Percentiles rank a stretch among this genome's conserved stretches.
Conservation (phyloP, 148 eudicot genomes). For the Salicornia ramosissima region DNA sequence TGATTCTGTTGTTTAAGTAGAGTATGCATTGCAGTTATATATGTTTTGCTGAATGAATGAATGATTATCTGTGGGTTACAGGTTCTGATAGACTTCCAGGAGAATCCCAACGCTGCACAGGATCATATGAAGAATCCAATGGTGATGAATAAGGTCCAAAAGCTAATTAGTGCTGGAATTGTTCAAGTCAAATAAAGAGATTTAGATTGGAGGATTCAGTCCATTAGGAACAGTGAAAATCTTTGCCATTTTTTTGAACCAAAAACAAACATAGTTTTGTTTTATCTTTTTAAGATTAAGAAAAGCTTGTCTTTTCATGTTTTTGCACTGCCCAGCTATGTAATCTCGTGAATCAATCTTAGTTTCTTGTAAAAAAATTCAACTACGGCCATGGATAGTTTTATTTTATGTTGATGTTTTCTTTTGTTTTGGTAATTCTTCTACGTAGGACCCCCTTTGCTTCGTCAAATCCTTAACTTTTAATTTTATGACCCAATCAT, state of each 20-base stretch:
- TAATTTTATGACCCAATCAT: no score
- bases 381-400: neutral
- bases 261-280: neutral
- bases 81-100: slow-evolving; percentile 83
- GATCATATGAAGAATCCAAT: slow-evolving; percentile 77
- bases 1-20: no score
- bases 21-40: no score
- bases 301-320: neutral
- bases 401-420: no score
- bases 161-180: slow-evolving; percentile 77
- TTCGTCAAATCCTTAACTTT: no score
- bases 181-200: slow-evolving; percentile 57
- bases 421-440: no score
- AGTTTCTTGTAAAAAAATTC: slow-evolving; percentile 5
- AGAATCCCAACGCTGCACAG: slow-evolving; percentile 90
- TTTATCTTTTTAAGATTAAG: no score
- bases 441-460: no score
- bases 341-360: slow-evolving; percentile 5
- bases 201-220: neutral
- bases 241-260: neutral
- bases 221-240: neutral
- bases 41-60: no score
- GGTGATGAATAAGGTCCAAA: slow-evolving; percentile 90
- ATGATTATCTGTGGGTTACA: slow-evolving; percentile 21
- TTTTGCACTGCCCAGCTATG: slow-evolving; percentile 1